phyloP scores from a whole-genome alignment of 2,329 filamentous ascomycete species.

The Parastagonospora nodorum region DNA sequence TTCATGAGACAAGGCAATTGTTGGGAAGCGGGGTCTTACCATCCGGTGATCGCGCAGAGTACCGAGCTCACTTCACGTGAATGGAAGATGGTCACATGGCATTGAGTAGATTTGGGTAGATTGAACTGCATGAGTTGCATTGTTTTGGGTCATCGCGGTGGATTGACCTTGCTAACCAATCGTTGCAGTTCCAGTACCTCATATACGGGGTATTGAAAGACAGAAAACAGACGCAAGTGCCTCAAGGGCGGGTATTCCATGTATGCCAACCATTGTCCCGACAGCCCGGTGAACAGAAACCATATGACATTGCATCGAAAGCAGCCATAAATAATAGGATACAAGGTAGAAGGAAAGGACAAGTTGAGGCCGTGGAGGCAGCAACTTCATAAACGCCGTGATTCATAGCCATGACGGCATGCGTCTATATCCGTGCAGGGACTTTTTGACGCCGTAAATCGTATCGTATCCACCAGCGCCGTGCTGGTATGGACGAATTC shows the following conservation, averaged over 20 bases:
- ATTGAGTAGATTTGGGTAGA: no score
- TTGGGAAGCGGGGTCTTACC: no score
- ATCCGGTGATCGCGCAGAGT: no score
- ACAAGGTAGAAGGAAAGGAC: slow-evolving; percentile 20
- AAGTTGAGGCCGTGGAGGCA: slow-evolving; percentile 10
- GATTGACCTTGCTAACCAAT: no score
- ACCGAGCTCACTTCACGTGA: no score
- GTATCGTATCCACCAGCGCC: slow-evolving; percentile 18
- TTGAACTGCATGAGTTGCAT: no score
- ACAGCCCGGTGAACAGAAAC: background rate
- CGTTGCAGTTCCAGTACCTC: no score
- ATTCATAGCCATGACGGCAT: slow-evolving; percentile 49
- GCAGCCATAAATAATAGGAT: slow-evolving; percentile 9
- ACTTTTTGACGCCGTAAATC: slow-evolving; percentile 26
- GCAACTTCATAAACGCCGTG: slow-evolving; percentile 16
- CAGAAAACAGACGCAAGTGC: background rate
- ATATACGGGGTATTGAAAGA: background rate
- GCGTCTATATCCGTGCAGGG: slow-evolving; percentile 40
- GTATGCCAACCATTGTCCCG: background rate
- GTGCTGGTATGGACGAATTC: slow-evolving; percentile 3
- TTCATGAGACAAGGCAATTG: no score
- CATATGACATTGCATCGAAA: no score
- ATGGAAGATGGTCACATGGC: no score
- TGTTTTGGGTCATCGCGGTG: no score
- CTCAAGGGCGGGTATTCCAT: background rate